Evolutionary conservation across 192 early-diverging fungal species (phyloP), one percentile per base, ranked within the genome.

Genomic region (Backusella parvicylindrica): DNA sequence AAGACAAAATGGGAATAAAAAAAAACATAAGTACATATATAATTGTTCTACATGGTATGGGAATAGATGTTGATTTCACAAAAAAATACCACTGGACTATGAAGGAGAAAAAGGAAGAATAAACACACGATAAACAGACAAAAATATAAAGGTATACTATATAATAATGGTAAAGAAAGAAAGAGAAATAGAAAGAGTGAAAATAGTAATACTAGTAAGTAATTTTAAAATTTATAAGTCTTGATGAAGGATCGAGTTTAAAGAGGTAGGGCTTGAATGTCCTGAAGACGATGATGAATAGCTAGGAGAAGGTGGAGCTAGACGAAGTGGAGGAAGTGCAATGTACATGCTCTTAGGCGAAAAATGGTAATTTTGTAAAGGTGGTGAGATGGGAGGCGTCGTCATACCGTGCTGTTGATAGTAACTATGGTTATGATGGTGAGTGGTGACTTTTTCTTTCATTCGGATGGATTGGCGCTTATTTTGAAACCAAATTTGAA

Each of bases 401-500:
- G 68, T 37, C 2, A 60, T 60, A 26, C 11, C 53, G 3, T 60
- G 53, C 6, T 18, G 26, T 1, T 60, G 23, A 60, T 28, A 60
- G n/a, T 60, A 28, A 28, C 28, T 2, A 28, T 60, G 53, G 23
- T 60, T 60, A 2, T 26, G 23, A 12, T 26, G 23, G 9, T 60
- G 53, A 60, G 3, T 60, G 23, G 11, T 23, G 26, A 28, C 23
- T 60, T 13, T 60, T 43, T 41, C 69, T 33, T 49, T 40, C 1
- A 53, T 63, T 21, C 79, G 74, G 16, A 80, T 53, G 16, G 79
- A 72, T 74, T 93, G 92, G 12, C 95, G 88, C 77, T 90, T 87
- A 82, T 96, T 96, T 81, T 96, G 95, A 81, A 96, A 97, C 95
- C 95, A 97, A 72, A 96, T 92, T 84, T 96, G 95, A 38, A 96